Percentiles rank a stretch among this genome's conserved stretches.
phyloP scores from a whole-genome alignment of 192 early-diverging fungal species.

The Coemansia sp. region DNA sequence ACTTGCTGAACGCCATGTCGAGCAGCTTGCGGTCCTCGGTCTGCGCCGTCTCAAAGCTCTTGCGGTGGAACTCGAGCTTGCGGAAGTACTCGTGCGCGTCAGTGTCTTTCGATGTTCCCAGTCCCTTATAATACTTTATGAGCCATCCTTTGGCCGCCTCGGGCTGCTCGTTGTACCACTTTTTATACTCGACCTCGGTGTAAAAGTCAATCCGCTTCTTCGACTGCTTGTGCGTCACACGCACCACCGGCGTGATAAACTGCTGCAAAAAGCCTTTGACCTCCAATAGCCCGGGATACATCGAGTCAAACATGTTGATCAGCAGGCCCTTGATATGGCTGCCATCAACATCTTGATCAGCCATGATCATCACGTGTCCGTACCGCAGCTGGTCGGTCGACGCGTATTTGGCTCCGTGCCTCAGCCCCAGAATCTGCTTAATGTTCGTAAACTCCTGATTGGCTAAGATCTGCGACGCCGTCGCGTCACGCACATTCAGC shows the following conservation, averaged over 20 bases:
- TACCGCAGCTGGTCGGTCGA: constrained; percentile 78
- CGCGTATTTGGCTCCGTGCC: constrained; percentile 80
- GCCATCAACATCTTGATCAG: constrained; percentile 97
- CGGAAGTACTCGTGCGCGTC: constrained; percentile 93
- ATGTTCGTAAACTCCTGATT: constrained; percentile 88
- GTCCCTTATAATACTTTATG: constrained; percentile 97
- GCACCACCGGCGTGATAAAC: constrained; percentile 97
- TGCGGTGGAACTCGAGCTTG: constrained; percentile 76
- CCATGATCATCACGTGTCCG: constrained; percentile 97
- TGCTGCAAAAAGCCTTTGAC: constrained; percentile 89
- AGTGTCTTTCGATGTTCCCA: constrained; percentile 80
- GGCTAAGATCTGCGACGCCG: constrained; percentile 61
- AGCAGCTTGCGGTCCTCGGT: constrained; percentile 72
- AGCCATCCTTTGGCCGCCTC: constrained; percentile 75
- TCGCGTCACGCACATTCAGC: constrained; percentile 92
- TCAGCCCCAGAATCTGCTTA: constrained; percentile 91
- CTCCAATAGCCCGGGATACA: constrained; percentile 88
- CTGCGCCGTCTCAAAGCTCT: constrained; percentile 63
- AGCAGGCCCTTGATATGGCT: constrained; percentile 97
- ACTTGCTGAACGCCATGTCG: constrained; percentile 97
- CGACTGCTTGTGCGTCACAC: constrained; percentile 60
- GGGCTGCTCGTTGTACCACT: constrained; percentile 70
- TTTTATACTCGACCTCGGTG: constrained; percentile 89
- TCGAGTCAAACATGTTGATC: constrained; percentile 93
- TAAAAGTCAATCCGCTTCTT: constrained; percentile 74